Conservation (phyloP, 208 protist genomes). For the Leishmania guyanensis region DNA sequence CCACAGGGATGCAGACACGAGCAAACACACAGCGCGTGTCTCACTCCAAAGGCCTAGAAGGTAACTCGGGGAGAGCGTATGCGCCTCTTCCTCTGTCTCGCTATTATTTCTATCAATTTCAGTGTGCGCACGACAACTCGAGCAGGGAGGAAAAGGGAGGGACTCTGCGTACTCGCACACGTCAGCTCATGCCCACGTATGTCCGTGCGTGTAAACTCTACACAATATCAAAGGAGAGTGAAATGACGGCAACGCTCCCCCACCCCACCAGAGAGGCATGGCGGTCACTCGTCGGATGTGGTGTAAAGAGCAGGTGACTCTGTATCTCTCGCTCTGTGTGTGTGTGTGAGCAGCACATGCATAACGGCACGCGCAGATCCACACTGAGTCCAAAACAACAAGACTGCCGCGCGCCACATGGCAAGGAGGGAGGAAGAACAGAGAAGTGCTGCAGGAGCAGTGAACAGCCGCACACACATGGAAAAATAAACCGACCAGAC, state of each 20-base stretch:
- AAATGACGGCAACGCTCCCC: background rate
- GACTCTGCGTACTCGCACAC: background rate
- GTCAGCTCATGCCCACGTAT: background rate
- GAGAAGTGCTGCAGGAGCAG: background rate
- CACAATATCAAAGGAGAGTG: background rate
- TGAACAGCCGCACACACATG: background rate
- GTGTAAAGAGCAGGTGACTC: too few relatives aligned
- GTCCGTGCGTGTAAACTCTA: background rate
- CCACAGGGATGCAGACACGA: background rate
- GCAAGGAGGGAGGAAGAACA: background rate
- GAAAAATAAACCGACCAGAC: background rate
- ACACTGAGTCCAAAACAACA: background rate
- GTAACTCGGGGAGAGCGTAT: background rate
- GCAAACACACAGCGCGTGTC: background rate
- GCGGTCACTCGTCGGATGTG: background rate
- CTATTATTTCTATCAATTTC: background rate
- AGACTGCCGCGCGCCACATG: background rate
- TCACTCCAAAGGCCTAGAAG: background rate
- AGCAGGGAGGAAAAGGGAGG: background rate
- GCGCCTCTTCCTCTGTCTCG: background rate
- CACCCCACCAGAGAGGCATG: background rate
- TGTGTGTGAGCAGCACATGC: background rate
- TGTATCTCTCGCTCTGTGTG: background rate
- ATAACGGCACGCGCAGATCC: background rate
- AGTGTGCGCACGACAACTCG: background rate